phyloP scores from a whole-genome alignment of 2,329 filamentous ascomycete species.

The Penicillium sp. region DNA sequence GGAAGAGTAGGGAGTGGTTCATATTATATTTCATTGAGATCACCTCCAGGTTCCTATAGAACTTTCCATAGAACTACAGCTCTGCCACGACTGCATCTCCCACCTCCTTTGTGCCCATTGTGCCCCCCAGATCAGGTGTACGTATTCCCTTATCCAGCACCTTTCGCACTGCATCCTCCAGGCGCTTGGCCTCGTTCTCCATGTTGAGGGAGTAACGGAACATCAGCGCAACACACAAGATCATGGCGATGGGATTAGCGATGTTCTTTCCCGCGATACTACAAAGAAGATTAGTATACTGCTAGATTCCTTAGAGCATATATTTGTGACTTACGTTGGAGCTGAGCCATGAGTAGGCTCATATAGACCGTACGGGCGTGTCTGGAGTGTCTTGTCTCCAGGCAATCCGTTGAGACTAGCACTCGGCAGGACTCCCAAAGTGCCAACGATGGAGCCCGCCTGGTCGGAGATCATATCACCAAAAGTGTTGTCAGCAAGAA shows the following conservation, averaged over 20 bases:
- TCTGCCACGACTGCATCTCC: constrained; percentile 75
- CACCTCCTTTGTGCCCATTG: constrained; percentile 67
- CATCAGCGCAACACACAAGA: constrained; percentile 91
- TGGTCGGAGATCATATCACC: constrained; percentile 93
- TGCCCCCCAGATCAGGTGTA: constrained; percentile 80
- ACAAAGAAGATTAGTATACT: neutral
- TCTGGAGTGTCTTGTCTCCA: constrained; percentile 62
- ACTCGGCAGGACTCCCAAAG: constrained; percentile 79
- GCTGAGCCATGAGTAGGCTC: constrained; percentile 79
- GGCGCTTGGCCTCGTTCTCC: constrained; percentile 69
- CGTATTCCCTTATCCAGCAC: constrained; percentile 74
- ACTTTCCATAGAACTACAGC: constrained; percentile 46
- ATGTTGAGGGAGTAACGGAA: constrained; percentile 83
- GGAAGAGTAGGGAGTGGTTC: neutral
- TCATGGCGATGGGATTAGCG: constrained; percentile 85
- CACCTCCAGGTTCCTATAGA: too few relatives aligned
- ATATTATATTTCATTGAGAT: neutral
- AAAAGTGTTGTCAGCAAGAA: constrained; percentile 87
- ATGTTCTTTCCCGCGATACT: constrained; percentile 86
- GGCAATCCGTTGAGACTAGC: constrained; percentile 82
- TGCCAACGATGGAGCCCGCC: constrained; percentile 85
- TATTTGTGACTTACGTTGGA: constrained; percentile 32
- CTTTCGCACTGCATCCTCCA: constrained; percentile 76
- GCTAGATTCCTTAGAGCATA: neutral
- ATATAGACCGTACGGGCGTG: constrained; percentile 82